Conservation (phyloP, 306 rosid genomes). For the Albizia julibrissin region DNA sequence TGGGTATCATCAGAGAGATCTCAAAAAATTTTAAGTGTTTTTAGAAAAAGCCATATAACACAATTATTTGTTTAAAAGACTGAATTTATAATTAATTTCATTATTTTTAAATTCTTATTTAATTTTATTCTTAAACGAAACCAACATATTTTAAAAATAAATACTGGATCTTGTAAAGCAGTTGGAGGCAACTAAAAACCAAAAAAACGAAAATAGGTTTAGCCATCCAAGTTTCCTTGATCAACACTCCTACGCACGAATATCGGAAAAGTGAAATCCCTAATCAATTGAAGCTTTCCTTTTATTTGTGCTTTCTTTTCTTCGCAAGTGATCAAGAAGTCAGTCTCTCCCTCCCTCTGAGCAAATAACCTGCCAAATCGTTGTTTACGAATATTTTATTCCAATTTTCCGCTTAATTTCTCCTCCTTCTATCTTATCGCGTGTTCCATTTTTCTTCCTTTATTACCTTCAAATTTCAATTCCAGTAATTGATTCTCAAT, state of each 20-base stretch:
- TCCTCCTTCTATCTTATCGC: neutral
- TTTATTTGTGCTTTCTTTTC: neutral
- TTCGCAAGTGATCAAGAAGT: neutral
- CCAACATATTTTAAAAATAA: no score
- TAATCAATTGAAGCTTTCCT: neutral
- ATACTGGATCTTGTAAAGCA: no score
- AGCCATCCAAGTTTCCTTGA: neutral
- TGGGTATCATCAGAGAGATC: neutral
- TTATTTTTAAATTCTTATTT: no score
- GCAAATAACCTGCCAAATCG: neutral
- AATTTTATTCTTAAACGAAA: no score
- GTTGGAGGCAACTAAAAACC: no score
- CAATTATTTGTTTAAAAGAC: no score
- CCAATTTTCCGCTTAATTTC: neutral
- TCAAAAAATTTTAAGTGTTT: no score
- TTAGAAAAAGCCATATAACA: neutral
- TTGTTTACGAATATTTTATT: neutral
- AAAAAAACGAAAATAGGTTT: no score
- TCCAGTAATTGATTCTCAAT: neutral
- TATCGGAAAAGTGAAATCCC: neutral
- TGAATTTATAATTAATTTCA: no score
- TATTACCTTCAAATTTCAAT: neutral
- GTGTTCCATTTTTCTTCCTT: neutral
- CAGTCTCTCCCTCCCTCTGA: neutral
- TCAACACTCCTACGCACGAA: neutral